Evolutionary conservation across 2,329 filamentous ascomycete species (phyloP), one percentile per base, ranked within the genome.

Genomic region (Trichoderma aggressivum): DNA sequence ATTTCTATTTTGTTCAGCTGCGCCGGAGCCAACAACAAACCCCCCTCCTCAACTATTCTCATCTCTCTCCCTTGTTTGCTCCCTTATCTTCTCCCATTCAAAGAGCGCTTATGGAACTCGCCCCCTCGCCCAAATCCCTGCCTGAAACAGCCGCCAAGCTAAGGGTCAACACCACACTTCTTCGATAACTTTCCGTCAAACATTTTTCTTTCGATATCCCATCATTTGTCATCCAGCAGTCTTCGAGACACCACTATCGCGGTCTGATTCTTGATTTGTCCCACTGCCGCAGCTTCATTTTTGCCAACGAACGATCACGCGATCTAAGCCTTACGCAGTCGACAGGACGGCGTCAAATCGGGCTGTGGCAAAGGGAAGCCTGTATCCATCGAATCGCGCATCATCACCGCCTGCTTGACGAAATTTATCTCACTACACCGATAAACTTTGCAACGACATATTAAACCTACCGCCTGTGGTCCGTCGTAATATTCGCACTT

Each of bases 141-240:
- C 74, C 75, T 76, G 75, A 77, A 76, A 76, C 75, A 75, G 69
- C 64, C 70, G 72, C 65, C 69, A 50, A 71, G 55, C 69, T 64
- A 59, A 71, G 61, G 67, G 59, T 63, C 67, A 70, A 58, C 50
- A 56, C 26, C 60, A 65, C 61, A 34, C 55, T 58, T 16, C 62
- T 39, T 66, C 72, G 34, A 65, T 71, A 69, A 58, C 72, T 62
- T 55, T 68, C 66, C 55, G 62, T 61, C 53, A 26, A 50, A 14
- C 61, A 64, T 58, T 72, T 70, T 73, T 69, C 50, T 69, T 56
- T 68, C 59, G 24, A 68, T 71, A 69, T 34, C 53, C 55, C 56
- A 72, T 70, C 72, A 60, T 69, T 34, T 65, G 58, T 70, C 73
- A 70, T 36, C 55, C 36, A 60, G 18, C 69, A 55, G 24, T 59